Evolutionary conservation across 2,329 filamentous ascomycete genomes (phyloP).

Genomic region (Knoxdaviesia capensis): DNA sequence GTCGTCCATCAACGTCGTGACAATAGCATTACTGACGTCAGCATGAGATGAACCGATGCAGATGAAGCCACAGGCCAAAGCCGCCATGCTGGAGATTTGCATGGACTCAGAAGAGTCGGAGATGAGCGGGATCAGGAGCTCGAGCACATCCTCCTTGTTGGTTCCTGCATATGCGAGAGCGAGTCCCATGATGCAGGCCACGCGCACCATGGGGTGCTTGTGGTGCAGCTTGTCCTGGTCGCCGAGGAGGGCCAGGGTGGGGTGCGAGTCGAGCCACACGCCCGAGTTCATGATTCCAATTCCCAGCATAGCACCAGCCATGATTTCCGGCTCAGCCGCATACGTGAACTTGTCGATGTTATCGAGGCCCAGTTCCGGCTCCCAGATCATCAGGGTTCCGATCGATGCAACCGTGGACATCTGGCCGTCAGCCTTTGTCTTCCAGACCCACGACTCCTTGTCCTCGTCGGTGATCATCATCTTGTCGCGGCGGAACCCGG

Average conservation of each 20-base stretch:
- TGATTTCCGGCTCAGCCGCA: slow-evolving; percentile 52
- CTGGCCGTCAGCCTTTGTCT: slow-evolving; percentile 97
- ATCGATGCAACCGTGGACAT: slow-evolving; percentile 87
- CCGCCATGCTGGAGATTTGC: slow-evolving; percentile 93
- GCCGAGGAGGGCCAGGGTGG: slow-evolving; percentile 67
- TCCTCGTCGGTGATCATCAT: slow-evolving; percentile 86
- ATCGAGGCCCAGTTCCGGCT: slow-evolving; percentile 78
- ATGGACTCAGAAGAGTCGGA: slow-evolving; percentile 70
- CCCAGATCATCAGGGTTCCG: slow-evolving; percentile 82
- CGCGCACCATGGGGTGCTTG: slow-evolving; percentile 57
- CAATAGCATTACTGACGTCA: slow-evolving; percentile 79
- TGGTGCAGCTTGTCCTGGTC: slow-evolving; percentile 63
- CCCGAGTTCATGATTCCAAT: slow-evolving; percentile 94
- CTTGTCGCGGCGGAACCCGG: slow-evolving; percentile 88
- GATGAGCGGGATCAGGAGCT: slow-evolving; percentile 71
- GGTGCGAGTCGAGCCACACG: slow-evolving; percentile 74
- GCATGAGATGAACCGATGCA: slow-evolving; percentile 86
- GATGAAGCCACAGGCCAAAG: slow-evolving; percentile 71
- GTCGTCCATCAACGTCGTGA: slow-evolving; percentile 83
- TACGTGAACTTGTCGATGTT: slow-evolving; percentile 93
- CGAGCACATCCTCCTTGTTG: slow-evolving; percentile 74
- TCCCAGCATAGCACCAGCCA: slow-evolving; percentile 77
- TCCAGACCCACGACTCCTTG: slow-evolving; percentile 94
- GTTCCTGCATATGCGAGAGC: slow-evolving; percentile 89
- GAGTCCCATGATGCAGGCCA: slow-evolving; percentile 86